Conservation (phyloP, 345 rosid genomes). For the Aquilaria yunnanensis region DNA sequence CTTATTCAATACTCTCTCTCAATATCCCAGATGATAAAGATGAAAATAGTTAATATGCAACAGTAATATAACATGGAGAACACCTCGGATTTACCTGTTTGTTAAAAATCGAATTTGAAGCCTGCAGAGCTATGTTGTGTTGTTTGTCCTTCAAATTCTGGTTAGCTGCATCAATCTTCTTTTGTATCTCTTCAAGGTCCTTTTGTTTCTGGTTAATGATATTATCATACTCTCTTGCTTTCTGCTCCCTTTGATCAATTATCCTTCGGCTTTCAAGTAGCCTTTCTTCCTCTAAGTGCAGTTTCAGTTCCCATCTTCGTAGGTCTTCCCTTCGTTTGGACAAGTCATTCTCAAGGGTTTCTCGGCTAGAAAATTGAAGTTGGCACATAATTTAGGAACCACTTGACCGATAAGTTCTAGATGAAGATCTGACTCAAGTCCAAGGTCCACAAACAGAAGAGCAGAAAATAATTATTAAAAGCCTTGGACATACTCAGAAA, state of each 20-base stretch:
- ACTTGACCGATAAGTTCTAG: too few relatives aligned
- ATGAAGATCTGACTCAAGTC: too few relatives aligned
- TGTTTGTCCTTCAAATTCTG: conserved; percentile 7
- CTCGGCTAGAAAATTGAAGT: too few relatives aligned
- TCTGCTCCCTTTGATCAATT: conserved; percentile 87
- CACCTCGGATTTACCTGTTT: too few relatives aligned
- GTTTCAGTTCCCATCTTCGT: too few relatives aligned
- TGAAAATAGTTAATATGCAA: too few relatives aligned
- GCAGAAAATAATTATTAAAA: background rate
- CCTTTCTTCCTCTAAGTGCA: background rate
- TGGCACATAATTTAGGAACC: background rate
- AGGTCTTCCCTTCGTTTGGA: too few relatives aligned
- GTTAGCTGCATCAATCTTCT: conserved; percentile 64
- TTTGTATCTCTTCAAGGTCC: conserved; percentile 69
- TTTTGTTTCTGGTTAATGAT: conserved; percentile 69
- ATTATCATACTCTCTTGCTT: conserved; percentile 73
- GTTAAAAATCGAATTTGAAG: too few relatives aligned
- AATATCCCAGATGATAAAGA: background rate
- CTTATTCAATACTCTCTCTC: conserved; percentile 56
- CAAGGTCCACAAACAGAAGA: background rate
- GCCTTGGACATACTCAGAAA: conserved; percentile 56
- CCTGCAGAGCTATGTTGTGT: too few relatives aligned
- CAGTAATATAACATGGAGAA: too few relatives aligned
- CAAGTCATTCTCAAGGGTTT: too few relatives aligned
- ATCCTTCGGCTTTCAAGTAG: conserved; percentile 35